phyloP scores from a whole-genome alignment of 169 alveolate genomes.

The Plasmodium vinckei region DNA sequence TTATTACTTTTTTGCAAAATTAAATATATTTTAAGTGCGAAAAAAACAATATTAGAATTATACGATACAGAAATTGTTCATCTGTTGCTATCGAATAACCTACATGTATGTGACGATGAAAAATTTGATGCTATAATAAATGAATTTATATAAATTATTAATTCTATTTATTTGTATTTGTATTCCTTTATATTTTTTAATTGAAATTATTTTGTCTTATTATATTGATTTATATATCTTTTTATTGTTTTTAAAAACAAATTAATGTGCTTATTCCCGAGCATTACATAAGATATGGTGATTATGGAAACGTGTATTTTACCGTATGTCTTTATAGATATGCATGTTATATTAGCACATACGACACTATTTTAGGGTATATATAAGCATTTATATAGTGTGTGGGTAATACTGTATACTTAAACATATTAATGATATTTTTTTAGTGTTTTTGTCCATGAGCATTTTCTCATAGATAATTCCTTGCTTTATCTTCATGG shows the following conservation, averaged over 20 bases:
- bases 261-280: not conserved
- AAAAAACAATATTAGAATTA: constrained; percentile 51
- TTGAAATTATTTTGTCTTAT: not conserved
- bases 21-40: constrained; percentile 45
- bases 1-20: constrained; percentile 62
- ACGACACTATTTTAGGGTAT: too few relatives aligned
- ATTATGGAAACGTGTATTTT: not conserved
- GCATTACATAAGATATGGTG: not conserved
- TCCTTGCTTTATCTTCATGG: too few relatives aligned
- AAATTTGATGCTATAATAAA: constrained; percentile 64
- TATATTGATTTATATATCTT: too few relatives aligned
- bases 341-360: not conserved
- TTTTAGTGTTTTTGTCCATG: too few relatives aligned
- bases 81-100: constrained; percentile 39
- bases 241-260: not conserved
- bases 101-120: constrained; percentile 50
- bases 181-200: not conserved
- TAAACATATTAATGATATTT: too few relatives aligned
- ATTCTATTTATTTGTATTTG: not conserved
- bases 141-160: constrained; percentile 34
- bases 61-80: constrained; percentile 12
- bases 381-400: too few relatives aligned
- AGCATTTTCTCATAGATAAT: too few relatives aligned
- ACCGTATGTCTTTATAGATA: not conserved
- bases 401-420: too few relatives aligned